phyloP scores from a whole-genome alignment of 108 stramenopile genomes.

The Discostella stelligeroides region DNA sequence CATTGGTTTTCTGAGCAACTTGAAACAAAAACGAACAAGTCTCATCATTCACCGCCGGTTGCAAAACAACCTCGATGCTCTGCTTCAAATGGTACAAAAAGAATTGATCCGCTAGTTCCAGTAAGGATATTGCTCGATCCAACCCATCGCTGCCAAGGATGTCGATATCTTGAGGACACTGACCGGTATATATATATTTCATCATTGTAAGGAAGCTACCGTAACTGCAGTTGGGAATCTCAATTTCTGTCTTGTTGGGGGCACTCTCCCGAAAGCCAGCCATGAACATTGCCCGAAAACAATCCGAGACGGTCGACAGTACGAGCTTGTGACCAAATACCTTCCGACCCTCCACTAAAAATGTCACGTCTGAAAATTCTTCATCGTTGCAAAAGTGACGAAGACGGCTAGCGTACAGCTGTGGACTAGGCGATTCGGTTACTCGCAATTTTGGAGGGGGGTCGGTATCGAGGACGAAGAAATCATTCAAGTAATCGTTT shows the following conservation, averaged over 20 bases:
- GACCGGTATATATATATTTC: slow-evolving; percentile 93
- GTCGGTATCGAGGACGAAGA: slow-evolving; percentile 90
- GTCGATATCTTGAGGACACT: slow-evolving; percentile 53
- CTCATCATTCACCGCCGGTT: slow-evolving; percentile 66
- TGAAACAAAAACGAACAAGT: slow-evolving; percentile 76
- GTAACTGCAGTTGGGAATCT: slow-evolving; percentile 80
- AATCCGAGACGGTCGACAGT: slow-evolving; percentile 82
- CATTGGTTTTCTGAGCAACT: slow-evolving; percentile 84
- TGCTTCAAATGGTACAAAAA: slow-evolving; percentile 92
- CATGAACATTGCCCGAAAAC: slow-evolving; percentile 93
- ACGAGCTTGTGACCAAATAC: slow-evolving; percentile 91
- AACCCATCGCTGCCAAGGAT: slow-evolving; percentile 38
- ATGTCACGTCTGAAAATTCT: slow-evolving; percentile 91
- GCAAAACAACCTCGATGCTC: slow-evolving; percentile 76
- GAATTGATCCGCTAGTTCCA: slow-evolving; percentile 93
- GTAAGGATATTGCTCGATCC: slow-evolving; percentile 66
- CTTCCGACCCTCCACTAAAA: slow-evolving; percentile 84
- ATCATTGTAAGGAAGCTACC: slow-evolving; percentile 83
- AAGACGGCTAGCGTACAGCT: slow-evolving; percentile 67
- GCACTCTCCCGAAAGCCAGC: slow-evolving; percentile 78
- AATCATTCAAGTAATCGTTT: slow-evolving; percentile 81
- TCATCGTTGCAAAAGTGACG: slow-evolving; percentile 83
- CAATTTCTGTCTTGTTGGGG: slow-evolving; percentile 71
- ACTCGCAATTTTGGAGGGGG: slow-evolving; percentile 71
- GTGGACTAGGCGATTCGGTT: slow-evolving; percentile 65